These are phyloP conservation scores for Quillaja saponaria DNA, from an alignment of 306 rosid species.

Conservation along the genomic window DNA sequence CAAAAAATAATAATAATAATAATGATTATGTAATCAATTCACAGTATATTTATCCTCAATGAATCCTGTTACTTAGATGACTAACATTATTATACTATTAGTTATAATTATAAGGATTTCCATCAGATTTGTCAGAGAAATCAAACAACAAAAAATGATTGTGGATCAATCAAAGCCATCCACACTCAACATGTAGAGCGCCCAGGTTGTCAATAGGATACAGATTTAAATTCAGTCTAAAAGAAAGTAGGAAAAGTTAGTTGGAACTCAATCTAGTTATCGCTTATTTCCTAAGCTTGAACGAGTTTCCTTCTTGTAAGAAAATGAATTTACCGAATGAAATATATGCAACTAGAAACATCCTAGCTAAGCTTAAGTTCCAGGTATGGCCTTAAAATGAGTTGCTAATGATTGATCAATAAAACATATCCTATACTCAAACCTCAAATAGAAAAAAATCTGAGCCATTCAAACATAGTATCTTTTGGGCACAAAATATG, in stretches of 20 bases:
- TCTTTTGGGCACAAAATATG: background rate
- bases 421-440: constrained; percentile 1
- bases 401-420: background rate
- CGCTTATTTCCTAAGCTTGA: background rate
- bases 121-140: background rate
- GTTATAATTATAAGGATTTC: background rate
- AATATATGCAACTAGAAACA: background rate
- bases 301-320: background rate
- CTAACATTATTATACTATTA: background rate
- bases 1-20: too few relatives aligned
- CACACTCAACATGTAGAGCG: too few relatives aligned
- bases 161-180: background rate
- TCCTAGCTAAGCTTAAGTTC: too few relatives aligned
- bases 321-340: background rate
- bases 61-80: background rate
- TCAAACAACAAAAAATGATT: background rate
- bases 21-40: background rate
- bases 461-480: background rate
- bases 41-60: background rate
- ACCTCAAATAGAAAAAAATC: background rate
- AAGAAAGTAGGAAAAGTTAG: too few relatives aligned
- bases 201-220: background rate
- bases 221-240: background rate
- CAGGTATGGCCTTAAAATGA: background rate
- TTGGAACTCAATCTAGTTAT: background rate